A percentile compares a stretch with the other conserved stretches of the same genome.
These are phyloP conservation scores for Toxicodendron radicans DNA, from an alignment of 345 rosid genomes.

Conservation along the genomic window DNA sequence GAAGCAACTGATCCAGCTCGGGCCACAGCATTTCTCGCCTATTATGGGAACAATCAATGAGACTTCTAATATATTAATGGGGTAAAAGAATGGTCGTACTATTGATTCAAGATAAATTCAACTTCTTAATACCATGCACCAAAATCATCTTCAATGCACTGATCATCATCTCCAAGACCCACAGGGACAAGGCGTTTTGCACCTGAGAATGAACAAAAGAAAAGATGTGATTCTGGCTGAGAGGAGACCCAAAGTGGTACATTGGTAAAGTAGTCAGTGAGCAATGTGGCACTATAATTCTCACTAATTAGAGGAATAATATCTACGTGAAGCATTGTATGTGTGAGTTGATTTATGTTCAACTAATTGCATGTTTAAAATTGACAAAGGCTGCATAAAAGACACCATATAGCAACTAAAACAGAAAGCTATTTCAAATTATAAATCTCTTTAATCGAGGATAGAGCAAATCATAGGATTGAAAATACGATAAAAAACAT, in stretches of 20 bases:
- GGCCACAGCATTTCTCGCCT: conserved; percentile 96
- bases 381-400: neutral
- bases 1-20: conserved; percentile 79
- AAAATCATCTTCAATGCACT: conserved; percentile 97
- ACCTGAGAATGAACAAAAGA: conserved; percentile 46
- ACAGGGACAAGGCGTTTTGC: conserved; percentile 68
- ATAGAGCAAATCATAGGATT: neutral
- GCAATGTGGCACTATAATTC: neutral
- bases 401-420: neutral
- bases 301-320: neutral
- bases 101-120: conserved; percentile 6
- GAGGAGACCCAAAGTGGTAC: conserved; percentile 5
- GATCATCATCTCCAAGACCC: conserved; percentile 99
- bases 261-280: neutral
- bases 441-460: neutral
- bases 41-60: conserved; percentile 22
- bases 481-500: neutral
- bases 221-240: neutral
- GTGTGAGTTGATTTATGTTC: neutral
- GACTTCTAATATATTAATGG: neutral
- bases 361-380: neutral
- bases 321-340: neutral
- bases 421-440: neutral
- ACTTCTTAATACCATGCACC: conserved; percentile 51
- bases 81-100: conserved; percentile 7